Percentiles rank a stretch among this genome's conserved stretches.
phyloP scores from a whole-genome alignment of 2,329 filamentous ascomycete species.

The Colletotrichum acutatum region DNA sequence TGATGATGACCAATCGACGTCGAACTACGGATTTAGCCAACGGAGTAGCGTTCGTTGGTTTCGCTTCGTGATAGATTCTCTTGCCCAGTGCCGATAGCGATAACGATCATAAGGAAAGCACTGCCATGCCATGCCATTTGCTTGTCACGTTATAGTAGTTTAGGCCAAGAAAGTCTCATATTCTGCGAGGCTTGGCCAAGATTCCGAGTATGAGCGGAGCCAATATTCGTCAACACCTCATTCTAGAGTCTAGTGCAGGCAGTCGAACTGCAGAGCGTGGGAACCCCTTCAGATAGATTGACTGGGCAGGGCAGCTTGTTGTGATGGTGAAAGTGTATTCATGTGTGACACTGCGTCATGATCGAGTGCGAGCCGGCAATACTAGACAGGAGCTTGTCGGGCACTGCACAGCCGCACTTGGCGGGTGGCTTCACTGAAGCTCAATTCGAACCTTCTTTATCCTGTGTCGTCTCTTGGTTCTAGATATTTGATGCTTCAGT shows the following conservation, averaged over 20 bases:
- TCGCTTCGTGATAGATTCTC: not conserved
- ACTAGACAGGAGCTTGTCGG: not conserved
- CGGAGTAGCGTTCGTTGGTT: not conserved
- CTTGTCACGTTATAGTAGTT: not conserved
- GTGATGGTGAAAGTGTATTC: not conserved
- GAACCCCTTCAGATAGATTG: slow-evolving; percentile 4
- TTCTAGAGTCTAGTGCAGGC: no score
- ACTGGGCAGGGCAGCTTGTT: not conserved
- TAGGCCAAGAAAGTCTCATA: not conserved
- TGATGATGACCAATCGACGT: not conserved
- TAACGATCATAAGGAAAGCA: not conserved
- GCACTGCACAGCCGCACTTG: slow-evolving; percentile 26
- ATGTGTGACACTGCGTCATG: not conserved
- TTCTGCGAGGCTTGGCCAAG: not conserved
- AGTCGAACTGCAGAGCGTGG: not conserved
- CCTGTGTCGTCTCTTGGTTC: not conserved
- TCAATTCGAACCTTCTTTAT: not conserved
- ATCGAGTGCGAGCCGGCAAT: not conserved
- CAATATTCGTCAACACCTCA: not conserved
- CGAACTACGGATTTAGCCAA: no score
- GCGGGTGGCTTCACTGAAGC: not conserved
- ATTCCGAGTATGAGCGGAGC: not conserved
- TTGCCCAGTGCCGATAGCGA: not conserved
- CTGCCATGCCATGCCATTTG: not conserved
- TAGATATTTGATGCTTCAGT: not conserved